Conservation (phyloP, 2,329 filamentous ascomycete genomes). For the Apiospora rasikravindrae region DNA sequence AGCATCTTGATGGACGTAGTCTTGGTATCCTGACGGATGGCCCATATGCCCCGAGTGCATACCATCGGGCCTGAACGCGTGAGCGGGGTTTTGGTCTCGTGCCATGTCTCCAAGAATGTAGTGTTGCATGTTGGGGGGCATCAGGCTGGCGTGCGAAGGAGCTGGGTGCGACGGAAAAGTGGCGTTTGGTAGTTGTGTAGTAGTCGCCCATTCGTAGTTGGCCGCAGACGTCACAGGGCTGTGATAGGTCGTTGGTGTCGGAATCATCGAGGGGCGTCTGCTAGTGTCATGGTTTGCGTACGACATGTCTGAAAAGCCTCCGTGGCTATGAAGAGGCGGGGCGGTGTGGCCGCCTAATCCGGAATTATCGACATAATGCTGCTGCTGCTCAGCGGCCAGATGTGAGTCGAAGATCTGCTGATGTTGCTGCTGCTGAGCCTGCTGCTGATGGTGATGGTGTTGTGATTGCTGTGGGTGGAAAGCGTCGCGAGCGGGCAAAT, state of each 20-base stretch:
- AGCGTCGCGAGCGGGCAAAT: conserved; percentile 2
- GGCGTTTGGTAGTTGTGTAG: not conserved
- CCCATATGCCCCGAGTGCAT: not conserved
- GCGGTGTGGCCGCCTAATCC: conserved; percentile 40
- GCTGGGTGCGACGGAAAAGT: conserved; percentile 1
- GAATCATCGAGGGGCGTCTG: conserved; percentile 14
- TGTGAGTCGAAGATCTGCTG: conserved; percentile 22
- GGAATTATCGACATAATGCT: conserved; percentile 33
- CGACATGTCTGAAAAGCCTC: conserved; percentile 20
- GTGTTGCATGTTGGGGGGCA: conserved; percentile 8
- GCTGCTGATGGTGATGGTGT: conserved; percentile 23
- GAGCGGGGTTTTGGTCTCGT: not conserved
- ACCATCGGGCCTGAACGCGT: not conserved
- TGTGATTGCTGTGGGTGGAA: conserved; percentile 6
- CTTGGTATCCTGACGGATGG: conserved; percentile 7
- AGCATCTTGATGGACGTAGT: conserved; percentile 13
- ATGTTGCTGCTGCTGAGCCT: conserved; percentile 30
- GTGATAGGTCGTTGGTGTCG: not conserved
- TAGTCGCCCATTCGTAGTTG: conserved; percentile 4
- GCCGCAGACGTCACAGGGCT: conserved; percentile 11
- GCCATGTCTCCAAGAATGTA: conserved; percentile 14
- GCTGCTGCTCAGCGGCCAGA: conserved; percentile 24
- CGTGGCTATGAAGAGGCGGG: conserved; percentile 34
- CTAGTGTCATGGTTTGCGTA: conserved; percentile 18
- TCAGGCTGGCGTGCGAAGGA: not conserved